Evolutionary conservation across 2,329 filamentous ascomycete species (phyloP).

Genomic region (Penicillium sp.): DNA sequence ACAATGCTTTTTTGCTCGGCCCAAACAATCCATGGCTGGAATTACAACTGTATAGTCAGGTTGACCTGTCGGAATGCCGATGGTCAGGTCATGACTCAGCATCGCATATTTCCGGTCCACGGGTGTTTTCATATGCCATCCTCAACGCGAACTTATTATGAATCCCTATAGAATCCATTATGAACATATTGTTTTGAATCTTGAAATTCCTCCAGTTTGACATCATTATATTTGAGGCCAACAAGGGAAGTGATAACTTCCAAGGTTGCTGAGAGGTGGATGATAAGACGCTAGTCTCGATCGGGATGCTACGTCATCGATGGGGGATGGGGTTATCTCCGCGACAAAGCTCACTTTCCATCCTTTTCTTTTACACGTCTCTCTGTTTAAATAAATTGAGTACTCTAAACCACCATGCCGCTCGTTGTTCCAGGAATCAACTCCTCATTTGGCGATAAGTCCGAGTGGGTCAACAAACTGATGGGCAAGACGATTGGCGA

Average conservation of each 20-base stretch:
- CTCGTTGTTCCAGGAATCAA: slow-evolving; percentile 47
- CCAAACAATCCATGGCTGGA: too few species aligned
- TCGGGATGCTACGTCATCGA: slow-evolving; percentile 3
- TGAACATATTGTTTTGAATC: too few species aligned
- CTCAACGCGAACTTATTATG: neutral
- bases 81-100: too few species aligned
- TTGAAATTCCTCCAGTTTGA: neutral
- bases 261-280: neutral
- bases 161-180: neutral
- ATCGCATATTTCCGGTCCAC: too few species aligned
- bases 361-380: neutral
- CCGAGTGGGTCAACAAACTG: slow-evolving; percentile 46
- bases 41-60: too few species aligned
- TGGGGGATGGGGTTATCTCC: neutral
- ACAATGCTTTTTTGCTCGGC: too few species aligned
- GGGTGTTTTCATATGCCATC: too few species aligned
- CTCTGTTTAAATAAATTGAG: neutral
- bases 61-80: too few species aligned
- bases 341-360: neutral
- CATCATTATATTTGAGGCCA: neutral
- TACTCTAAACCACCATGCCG: slow-evolving; percentile 36
- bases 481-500: slow-evolving; percentile 48
- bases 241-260: neutral
- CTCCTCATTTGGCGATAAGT: slow-evolving; percentile 31
- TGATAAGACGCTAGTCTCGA: neutral